Base-by-base conservation (phyloP, 768 basidiomycete genomes). In the Pisolithus tinctorius region DNA sequence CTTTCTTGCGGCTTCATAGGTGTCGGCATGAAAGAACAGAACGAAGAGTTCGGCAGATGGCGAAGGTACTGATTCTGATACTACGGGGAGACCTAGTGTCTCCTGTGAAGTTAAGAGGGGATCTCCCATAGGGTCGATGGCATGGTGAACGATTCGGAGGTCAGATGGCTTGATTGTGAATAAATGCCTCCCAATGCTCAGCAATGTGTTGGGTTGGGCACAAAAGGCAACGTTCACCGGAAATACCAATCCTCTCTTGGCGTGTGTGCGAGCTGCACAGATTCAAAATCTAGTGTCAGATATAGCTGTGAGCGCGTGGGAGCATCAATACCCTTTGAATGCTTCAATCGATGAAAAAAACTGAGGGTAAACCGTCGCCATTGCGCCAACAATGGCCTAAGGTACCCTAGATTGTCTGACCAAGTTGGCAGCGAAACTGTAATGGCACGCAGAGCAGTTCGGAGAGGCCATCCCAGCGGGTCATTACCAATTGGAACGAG, bases 381-480 rank as follows among this genome's bases (percentile, higher is more conserved):
- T 91, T 6, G 69, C 72, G 50, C 86, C 78, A 1, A 88, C 62
- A 4, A 96, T 82, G 36, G 93, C 75, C 58, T 86, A 66, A 96
- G 94, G 59, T 97, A 97, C 14, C 75, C 93, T 16, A 97, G 80
- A 59, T 86, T 90, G 66, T 97, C 94, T 30, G 72, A 71, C 94
- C 94, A 97, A 31, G 81, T 93, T 0, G 94, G 94, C 1, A 97
- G 76, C 7, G 91, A 93, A 16, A 95, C 92, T 2, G 91, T 93
- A 57, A 95, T 90, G 11, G 93, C 94, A 59, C 96, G 94, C 13
- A 85, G 81, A 62, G 79, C 74, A 2, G 84, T 77, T 16, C 84
- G 86, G 1, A 87, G 74, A 6, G 84, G 55, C 25, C 66, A 62
- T 4, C 86, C 86, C 27, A 76, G 53, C 1, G 67, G 55, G 38